These are phyloP conservation scores for Elymus sibiricus DNA, from an alignment of 176 grass and related monocot genomes.

Conservation along the genomic window DNA sequence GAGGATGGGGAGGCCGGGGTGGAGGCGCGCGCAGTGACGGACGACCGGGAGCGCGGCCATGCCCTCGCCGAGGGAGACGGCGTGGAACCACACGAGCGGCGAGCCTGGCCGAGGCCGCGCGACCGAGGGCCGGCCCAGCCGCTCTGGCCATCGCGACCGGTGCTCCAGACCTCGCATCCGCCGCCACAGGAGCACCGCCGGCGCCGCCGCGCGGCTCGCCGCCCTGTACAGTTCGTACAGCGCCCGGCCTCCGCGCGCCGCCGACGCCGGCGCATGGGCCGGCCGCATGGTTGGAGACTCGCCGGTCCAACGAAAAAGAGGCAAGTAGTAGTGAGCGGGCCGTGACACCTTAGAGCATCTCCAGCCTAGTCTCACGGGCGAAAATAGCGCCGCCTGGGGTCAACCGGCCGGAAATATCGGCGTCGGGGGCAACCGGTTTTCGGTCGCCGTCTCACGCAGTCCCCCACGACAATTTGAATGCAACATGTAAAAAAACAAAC, in stretches of 20 bases:
- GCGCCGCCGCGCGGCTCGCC: conserved; percentile 45
- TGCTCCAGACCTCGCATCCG: conserved; percentile 60
- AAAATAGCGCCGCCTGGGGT: too few species aligned
- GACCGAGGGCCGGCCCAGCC: conserved; percentile 50
- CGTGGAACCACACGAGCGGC: conserved; percentile 78
- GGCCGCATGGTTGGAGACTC: conserved; percentile 21
- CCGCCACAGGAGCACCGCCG: conserved; percentile 49
- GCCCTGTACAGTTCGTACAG: conserved; percentile 59
- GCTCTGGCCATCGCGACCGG: conserved; percentile 55
- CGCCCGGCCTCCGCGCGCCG: conserved; percentile 25
- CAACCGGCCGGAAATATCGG: too few species aligned
- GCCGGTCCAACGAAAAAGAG: background rate
- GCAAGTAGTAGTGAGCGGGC: background rate
- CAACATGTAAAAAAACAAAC: too few species aligned
- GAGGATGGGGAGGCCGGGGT: conserved; percentile 51
- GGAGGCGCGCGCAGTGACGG: conserved; percentile 46
- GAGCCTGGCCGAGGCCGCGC: conserved; percentile 45
- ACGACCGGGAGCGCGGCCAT: conserved; percentile 79
- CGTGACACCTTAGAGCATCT: too few species aligned
- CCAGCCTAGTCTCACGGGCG: too few species aligned
- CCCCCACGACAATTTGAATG: too few species aligned
- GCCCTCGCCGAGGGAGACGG: conserved; percentile 84
- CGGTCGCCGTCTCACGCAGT: too few species aligned
- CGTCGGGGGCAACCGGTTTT: too few species aligned
- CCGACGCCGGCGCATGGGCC: background rate